Evolutionary conservation across 163 green algal genomes (phyloP).

Genomic region (Coccomyxa subellipsoidea): DNA sequence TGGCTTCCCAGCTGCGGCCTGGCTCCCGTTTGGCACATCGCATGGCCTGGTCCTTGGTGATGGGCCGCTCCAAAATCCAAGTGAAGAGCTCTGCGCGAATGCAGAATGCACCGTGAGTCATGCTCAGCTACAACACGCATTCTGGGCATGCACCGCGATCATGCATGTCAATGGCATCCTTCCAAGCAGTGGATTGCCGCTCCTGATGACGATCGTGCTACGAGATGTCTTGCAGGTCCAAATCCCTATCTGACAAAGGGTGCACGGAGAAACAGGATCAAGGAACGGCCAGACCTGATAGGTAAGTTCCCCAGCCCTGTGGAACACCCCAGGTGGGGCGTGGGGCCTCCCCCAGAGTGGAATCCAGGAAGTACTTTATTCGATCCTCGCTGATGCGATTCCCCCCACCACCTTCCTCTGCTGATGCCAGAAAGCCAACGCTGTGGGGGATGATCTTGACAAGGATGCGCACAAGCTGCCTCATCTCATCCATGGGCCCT

Average conservation of each 20-base stretch:
- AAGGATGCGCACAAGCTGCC: constrained; percentile 81
- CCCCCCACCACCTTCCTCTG: constrained; percentile 66
- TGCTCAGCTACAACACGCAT: too few species aligned
- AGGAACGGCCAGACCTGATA: too few species aligned
- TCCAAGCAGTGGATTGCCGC: too few species aligned
- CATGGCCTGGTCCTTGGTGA: constrained; percentile 63
- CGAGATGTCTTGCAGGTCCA: too few species aligned
- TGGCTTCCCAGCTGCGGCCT: constrained; percentile 80
- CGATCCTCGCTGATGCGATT: constrained; percentile 84
- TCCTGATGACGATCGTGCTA: too few species aligned
- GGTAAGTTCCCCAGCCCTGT: constrained; percentile 71
- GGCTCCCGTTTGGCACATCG: constrained; percentile 70
- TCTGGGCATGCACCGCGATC: too few species aligned
- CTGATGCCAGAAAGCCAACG: constrained; percentile 27
- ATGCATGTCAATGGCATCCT: too few species aligned
- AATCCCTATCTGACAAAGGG: too few species aligned
- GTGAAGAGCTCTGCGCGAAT: constrained; percentile 67
- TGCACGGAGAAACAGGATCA: too few species aligned
- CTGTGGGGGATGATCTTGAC: constrained; percentile 64
- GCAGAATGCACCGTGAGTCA: neutral
- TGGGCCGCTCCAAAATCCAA: constrained; percentile 52
- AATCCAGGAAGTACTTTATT: constrained; percentile 77
- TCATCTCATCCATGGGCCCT: constrained; percentile 90
- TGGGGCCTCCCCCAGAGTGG: constrained; percentile 66
- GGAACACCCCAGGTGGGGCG: constrained; percentile 75